These are phyloP conservation scores for Xylaria venustula DNA, from an alignment of 495 filamentous ascomycete species.

Conservation along the genomic window DNA sequence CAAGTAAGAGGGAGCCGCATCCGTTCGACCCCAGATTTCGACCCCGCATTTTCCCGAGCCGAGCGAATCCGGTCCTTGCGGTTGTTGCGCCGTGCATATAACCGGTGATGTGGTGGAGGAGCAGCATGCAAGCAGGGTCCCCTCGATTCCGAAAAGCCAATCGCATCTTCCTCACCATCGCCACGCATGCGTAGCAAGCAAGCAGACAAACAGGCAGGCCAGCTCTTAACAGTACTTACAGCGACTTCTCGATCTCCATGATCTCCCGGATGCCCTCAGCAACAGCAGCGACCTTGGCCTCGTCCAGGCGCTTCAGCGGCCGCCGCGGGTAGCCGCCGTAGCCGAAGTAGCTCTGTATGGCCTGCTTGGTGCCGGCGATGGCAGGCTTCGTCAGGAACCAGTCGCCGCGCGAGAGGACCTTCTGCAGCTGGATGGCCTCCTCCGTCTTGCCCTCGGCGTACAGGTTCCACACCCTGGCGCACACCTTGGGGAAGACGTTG, in stretches of 20 bases:
- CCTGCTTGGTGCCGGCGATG: constrained; percentile 82
- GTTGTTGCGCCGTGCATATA: constrained; percentile 8
- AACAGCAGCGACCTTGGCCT: constrained; percentile 61
- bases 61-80: constrained; percentile 6
- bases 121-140: not conserved
- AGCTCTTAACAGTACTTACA: constrained; percentile 31
- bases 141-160: not conserved
- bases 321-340: constrained; percentile 78
- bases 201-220: no score
- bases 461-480: constrained; percentile 78
- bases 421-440: constrained; percentile 73
- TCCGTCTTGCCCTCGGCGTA: constrained; percentile 69
- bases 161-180: not conserved
- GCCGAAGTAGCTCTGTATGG: constrained; percentile 79
- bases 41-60: constrained; percentile 4
- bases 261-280: constrained; percentile 71
- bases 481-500: constrained; percentile 81
- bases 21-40: not conserved
- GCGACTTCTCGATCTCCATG: constrained; percentile 52
- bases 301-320: constrained; percentile 66
- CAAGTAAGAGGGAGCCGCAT: constrained; percentile 2
- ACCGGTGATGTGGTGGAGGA: not conserved
- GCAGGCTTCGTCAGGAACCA: constrained; percentile 86
- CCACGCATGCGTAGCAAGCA: no score
- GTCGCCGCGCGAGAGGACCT: constrained; percentile 69